Evolutionary conservation across 2,329 filamentous ascomycete species (phyloP).

Genomic region (Cytospora schulzeri): DNA sequence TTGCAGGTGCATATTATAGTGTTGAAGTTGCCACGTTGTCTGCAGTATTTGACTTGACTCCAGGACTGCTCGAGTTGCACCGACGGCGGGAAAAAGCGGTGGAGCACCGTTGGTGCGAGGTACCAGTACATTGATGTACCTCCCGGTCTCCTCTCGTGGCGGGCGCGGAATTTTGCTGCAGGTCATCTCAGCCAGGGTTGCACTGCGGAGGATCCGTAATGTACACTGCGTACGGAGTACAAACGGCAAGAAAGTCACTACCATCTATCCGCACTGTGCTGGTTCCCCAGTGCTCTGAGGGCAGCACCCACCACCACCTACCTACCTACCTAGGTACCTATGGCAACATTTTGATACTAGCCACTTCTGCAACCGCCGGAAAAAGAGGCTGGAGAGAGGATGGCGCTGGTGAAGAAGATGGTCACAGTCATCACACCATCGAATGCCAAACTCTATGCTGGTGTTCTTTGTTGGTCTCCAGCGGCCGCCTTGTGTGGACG

Average conservation of each 20-base stretch:
- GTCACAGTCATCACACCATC: constrained; percentile 2
- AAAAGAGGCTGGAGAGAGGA: not conserved
- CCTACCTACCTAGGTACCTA: too few relatives aligned
- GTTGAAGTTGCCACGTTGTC: constrained; percentile 12
- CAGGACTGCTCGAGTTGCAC: constrained; percentile 4
- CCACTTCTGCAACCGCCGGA: not conserved
- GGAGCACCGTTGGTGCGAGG: constrained; percentile 11
- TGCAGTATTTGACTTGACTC: not conserved
- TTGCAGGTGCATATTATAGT: constrained; percentile 5
- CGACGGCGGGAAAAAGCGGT: constrained; percentile 23
- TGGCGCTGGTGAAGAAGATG: not conserved
- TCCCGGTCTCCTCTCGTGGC: constrained; percentile 21
- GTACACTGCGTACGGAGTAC: constrained; percentile 15
- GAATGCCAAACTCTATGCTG: not conserved
- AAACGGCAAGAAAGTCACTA: not conserved
- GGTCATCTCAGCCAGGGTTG: constrained; percentile 25
- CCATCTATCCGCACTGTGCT: constrained; percentile 1
- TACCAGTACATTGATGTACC: not conserved
- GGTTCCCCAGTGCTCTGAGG: not conserved
- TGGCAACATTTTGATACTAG: not conserved
- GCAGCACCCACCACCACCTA: not conserved
- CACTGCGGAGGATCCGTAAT: constrained; percentile 19
- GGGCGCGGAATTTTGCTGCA: constrained; percentile 23
- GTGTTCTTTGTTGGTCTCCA: not conserved
- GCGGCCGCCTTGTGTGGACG: not conserved